Conservation (phyloP, 1,139 yeast species). For the Suhomyces taliae region DNA sequence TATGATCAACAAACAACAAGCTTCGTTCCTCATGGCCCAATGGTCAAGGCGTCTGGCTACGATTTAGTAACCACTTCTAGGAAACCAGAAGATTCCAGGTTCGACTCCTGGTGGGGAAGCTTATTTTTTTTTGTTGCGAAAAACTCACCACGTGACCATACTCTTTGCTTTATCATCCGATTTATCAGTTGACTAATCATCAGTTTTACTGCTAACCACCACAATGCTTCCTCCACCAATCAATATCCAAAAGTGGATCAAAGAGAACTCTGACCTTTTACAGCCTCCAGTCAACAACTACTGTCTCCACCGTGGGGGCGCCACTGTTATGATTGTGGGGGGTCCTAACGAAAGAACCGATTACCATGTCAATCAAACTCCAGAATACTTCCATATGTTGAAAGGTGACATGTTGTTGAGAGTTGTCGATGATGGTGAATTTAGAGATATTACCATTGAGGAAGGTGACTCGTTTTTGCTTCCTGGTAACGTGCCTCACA, state of each 20-base stretch:
- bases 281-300: slow-evolving; percentile 92
- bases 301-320: slow-evolving; percentile 88
- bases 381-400: slow-evolving; percentile 88
- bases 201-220: background rate
- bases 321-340: slow-evolving; percentile 91
- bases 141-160: background rate
- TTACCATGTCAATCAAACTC: slow-evolving; percentile 90
- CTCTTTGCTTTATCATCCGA: background rate
- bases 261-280: slow-evolving; percentile 69
- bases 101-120: slow-evolving; percentile 96
- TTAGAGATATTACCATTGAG: slow-evolving; percentile 68
- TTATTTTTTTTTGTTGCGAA: slow-evolving; percentile 29
- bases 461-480: slow-evolving; percentile 88
- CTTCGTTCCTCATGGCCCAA: slow-evolving; percentile 59
- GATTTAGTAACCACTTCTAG: slow-evolving; percentile 47
- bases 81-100: slow-evolving; percentile 91
- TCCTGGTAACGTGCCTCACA: slow-evolving; percentile 85
- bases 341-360: slow-evolving; percentile 95
- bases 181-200: background rate
- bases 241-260: slow-evolving; percentile 77
- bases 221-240: slow-evolving; percentile 68
- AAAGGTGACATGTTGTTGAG: slow-evolving; percentile 83
- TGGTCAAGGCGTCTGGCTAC: slow-evolving; percentile 60
- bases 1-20: slow-evolving; percentile 14
- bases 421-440: slow-evolving; percentile 81